A percentile compares a stretch with the other conserved stretches of the same genome.
These are phyloP conservation scores for Tetradesmus lagerheimii DNA, from an alignment of 139 green algal genomes.

Conservation along the genomic window DNA sequence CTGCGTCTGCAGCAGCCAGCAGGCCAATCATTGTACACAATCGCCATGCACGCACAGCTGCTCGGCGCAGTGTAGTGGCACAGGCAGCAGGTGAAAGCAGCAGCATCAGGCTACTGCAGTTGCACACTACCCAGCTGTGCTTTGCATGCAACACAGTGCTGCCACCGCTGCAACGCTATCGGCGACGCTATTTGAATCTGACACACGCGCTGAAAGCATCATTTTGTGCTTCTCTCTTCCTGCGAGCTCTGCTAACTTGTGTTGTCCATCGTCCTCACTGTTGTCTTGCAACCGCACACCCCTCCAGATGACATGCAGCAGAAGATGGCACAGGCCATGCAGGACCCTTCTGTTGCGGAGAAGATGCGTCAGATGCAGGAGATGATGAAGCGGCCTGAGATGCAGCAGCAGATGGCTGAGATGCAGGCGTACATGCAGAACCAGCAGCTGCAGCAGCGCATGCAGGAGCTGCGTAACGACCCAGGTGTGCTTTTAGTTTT, in stretches of 20 bases:
- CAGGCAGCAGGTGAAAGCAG: neutral
- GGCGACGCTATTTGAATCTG: too few species aligned
- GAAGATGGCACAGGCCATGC: slow-evolving; percentile 29
- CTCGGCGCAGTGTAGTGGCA: neutral
- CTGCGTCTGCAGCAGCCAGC: neutral
- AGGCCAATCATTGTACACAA: neutral
- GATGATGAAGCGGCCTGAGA: slow-evolving; percentile 68
- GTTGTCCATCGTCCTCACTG: too few species aligned
- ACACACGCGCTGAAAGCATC: too few species aligned
- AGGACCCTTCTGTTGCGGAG: slow-evolving; percentile 42
- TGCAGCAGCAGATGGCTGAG: slow-evolving; percentile 75
- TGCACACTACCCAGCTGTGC: too few species aligned
- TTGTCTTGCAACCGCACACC: neutral
- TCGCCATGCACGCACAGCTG: neutral
- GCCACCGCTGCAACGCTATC: too few species aligned
- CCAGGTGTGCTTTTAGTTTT: slow-evolving; percentile 49
- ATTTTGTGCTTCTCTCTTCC: too few species aligned
- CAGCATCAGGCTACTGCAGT: neutral
- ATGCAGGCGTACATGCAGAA: slow-evolving; percentile 65
- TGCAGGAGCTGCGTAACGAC: slow-evolving; percentile 69
- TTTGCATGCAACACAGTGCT: neutral
- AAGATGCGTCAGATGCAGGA: slow-evolving; percentile 69
- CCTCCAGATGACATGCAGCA: neutral
- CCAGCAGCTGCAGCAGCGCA: slow-evolving; percentile 56
- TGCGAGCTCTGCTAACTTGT: neutral